These are phyloP conservation scores for Boletus albobrunnescens DNA, from an alignment of 1,284 basidiomycete genomes.

Conservation along the genomic window DNA sequence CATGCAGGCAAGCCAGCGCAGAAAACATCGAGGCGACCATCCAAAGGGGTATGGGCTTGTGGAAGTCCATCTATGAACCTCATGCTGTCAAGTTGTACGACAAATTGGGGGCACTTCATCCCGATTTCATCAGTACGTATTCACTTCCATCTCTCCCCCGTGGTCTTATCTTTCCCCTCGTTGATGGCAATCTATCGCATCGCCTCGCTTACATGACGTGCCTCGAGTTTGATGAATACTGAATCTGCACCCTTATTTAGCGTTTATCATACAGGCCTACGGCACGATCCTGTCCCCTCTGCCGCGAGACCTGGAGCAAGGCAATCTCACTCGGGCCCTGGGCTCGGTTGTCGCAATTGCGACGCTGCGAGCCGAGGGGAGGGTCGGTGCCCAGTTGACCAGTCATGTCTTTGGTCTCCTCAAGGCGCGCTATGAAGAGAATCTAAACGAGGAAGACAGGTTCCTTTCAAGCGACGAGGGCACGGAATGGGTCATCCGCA, in stretches of 20 bases:
- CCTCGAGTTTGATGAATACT: conserved; percentile 34
- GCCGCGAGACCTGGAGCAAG: conserved; percentile 63
- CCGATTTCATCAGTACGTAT: conserved; percentile 78
- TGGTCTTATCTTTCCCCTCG: conserved; percentile 33
- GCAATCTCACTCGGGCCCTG: conserved; percentile 82
- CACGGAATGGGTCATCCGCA: conserved; percentile 86
- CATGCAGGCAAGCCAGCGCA: conserved; percentile 52
- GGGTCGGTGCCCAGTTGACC: conserved; percentile 87
- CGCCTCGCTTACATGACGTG: conserved; percentile 33
- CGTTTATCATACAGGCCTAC: conserved; percentile 93
- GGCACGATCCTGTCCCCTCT: conserved; percentile 81
- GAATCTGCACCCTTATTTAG: conserved; percentile 40
- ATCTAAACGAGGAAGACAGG: conserved; percentile 68
- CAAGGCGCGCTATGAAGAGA: conserved; percentile 66
- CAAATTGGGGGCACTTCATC: conserved; percentile 84
- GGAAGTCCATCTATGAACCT: conserved; percentile 91
- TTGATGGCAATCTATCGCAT: conserved; percentile 30
- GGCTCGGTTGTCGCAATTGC: conserved; percentile 89
- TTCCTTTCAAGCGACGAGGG: conserved; percentile 92
- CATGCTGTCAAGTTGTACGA: conserved; percentile 84
- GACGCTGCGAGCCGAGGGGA: conserved; percentile 84
- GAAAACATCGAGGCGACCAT: conserved; percentile 66
- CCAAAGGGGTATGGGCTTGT: conserved; percentile 67
- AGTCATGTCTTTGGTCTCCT: conserved; percentile 93
- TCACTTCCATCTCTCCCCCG: conserved; percentile 32